Percentiles rank a stretch among this genome's conserved stretches.
Conservation (phyloP, 2,329 filamentous ascomycete species). For the Phaeophleospora eucalypticola region DNA sequence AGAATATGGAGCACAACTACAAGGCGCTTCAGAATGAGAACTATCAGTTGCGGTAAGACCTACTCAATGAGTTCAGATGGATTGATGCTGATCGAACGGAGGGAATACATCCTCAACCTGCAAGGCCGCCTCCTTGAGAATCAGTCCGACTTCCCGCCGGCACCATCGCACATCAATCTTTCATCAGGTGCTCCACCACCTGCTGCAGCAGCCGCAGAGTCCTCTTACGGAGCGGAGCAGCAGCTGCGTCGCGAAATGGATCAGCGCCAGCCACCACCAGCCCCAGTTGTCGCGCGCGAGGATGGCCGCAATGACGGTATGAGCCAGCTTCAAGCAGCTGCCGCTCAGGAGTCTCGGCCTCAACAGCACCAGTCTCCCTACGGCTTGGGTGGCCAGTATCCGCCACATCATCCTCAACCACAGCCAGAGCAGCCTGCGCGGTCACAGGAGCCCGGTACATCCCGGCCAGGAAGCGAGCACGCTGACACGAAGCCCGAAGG, state of each 20-base stretch:
- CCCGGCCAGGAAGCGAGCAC: not conserved
- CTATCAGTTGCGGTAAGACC: slow-evolving; percentile 64
- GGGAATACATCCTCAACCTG: slow-evolving; percentile 83
- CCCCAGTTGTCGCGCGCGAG: slow-evolving; percentile 20
- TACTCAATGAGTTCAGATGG: not conserved
- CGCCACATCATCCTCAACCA: slow-evolving; percentile 7
- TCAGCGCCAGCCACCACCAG: slow-evolving; percentile 18
- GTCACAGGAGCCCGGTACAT: not conserved
- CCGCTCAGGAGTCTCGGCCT: slow-evolving; percentile 18
- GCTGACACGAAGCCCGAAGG: not conserved
- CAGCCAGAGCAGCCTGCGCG: not conserved
- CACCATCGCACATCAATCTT: slow-evolving; percentile 75
- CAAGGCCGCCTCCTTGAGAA: slow-evolving; percentile 82
- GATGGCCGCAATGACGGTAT: slow-evolving; percentile 23
- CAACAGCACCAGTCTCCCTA: slow-evolving; percentile 25
- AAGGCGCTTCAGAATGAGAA: slow-evolving; percentile 85
- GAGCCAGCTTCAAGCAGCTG: slow-evolving; percentile 24
- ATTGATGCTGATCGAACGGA: not conserved
- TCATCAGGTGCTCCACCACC: slow-evolving; percentile 32
- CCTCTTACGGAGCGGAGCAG: slow-evolving; percentile 20
- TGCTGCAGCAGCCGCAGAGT: slow-evolving; percentile 25
- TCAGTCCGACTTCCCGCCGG: slow-evolving; percentile 77
- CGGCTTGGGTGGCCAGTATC: slow-evolving; percentile 22
- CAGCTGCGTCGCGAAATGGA: slow-evolving; percentile 22
- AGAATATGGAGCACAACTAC: slow-evolving; percentile 69